Evolutionary conservation across 495 filamentous ascomycete species (phyloP).

Genomic region (Xylaria bambusicola): DNA sequence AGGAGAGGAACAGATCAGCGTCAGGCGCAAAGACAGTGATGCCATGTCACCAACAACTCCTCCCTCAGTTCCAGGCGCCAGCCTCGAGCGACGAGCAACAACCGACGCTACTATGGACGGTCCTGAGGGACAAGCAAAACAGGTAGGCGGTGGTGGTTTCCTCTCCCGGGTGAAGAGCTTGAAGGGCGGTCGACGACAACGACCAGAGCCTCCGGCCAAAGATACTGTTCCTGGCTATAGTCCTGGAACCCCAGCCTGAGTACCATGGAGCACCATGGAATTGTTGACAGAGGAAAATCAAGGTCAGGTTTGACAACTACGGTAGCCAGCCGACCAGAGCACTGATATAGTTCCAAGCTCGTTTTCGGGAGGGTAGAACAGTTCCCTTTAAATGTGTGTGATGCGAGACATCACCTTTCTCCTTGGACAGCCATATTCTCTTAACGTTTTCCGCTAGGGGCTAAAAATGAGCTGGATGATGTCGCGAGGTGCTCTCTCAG

Average conservation of each 20-base stretch:
- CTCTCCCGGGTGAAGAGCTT: conserved; percentile 86
- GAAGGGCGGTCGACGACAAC: conserved; percentile 58
- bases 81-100: conserved; percentile 69
- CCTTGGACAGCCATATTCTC: background rate
- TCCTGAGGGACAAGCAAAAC: conserved; percentile 45
- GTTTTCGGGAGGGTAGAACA: background rate
- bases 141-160: conserved; percentile 64
- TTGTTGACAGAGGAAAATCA: background rate
- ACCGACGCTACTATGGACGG: conserved; percentile 56
- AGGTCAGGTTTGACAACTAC: background rate
- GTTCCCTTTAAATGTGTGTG: background rate
- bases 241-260: conserved; percentile 29
- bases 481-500: background rate
- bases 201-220: conserved; percentile 33
- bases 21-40: conserved; percentile 42
- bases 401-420: background rate
- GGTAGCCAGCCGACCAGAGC: background rate
- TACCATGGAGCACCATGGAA: too few species aligned
- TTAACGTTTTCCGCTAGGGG: conserved; percentile 1
- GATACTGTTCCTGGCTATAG: conserved; percentile 25
- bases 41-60: conserved; percentile 65
- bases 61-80: conserved; percentile 57
- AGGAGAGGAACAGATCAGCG: conserved; percentile 46
- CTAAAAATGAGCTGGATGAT: background rate
- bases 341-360: too few species aligned